Evolutionary conservation across 2,329 filamentous ascomycete genomes (phyloP).

Genomic region (Phialemoniopsis sp.): DNA sequence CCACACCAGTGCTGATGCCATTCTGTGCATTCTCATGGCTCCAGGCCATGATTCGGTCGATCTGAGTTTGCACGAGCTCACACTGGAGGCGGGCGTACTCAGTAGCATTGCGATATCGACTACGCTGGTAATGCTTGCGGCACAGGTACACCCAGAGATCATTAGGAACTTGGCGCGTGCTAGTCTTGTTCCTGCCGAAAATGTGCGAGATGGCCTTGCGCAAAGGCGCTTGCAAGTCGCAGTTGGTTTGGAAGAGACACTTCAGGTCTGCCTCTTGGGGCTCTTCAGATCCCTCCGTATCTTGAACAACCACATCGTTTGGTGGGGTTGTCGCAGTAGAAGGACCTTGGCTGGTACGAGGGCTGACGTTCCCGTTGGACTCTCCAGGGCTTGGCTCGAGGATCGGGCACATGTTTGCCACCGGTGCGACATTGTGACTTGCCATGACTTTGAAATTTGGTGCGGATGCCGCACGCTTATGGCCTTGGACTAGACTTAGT

Average conservation of each 20-base stretch:
- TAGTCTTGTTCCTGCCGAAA: conserved; percentile 78
- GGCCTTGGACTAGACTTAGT: conserved; percentile 19
- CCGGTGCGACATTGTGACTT: no score
- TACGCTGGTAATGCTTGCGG: conserved; percentile 78
- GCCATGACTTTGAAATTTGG: conserved; percentile 28
- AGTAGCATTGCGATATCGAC: conserved; percentile 61
- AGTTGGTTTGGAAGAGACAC: conserved; percentile 55
- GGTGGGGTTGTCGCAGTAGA: no score
- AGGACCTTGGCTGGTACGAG: no score
- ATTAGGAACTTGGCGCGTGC: conserved; percentile 65
- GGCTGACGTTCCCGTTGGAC: no score
- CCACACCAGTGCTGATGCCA: conserved; percentile 31
- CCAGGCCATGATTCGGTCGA: conserved; percentile 61
- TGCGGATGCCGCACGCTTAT: conserved; percentile 47
- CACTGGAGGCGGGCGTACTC: conserved; percentile 61
- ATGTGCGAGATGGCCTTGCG: conserved; percentile 79
- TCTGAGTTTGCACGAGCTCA: conserved; percentile 58
- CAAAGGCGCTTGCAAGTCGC: conserved; percentile 54
- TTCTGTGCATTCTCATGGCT: conserved; percentile 40
- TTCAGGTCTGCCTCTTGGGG: conserved; percentile 10
- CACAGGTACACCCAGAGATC: conserved; percentile 74
- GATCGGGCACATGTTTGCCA: no score
- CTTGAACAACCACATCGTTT: no score
- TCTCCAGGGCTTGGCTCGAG: no score
- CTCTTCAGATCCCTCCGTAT: not conserved